Evolutionary conservation across 2,329 filamentous ascomycete genomes (phyloP).

Genomic region (Trichoderma endophyticum): DNA sequence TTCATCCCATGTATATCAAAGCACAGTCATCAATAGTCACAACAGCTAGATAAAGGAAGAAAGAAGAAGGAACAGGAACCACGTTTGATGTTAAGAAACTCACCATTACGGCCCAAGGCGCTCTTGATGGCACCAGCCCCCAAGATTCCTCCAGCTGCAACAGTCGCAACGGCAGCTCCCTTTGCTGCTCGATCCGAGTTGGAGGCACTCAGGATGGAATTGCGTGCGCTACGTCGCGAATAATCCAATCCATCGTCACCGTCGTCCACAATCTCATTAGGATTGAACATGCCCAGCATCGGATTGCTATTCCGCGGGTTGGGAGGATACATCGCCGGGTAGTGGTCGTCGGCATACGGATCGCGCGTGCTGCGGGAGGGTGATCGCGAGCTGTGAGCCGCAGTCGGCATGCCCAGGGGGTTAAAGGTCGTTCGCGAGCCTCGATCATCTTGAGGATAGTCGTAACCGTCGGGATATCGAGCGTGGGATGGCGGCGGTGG

Average conservation of each 20-base stretch:
- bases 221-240: constrained; percentile 42
- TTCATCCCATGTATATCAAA: neutral
- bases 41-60: neutral
- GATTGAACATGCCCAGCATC: constrained; percentile 63
- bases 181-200: constrained; percentile 36
- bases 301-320: constrained; percentile 45
- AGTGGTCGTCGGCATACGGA: constrained; percentile 62
- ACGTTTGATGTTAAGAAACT: constrained; percentile 1
- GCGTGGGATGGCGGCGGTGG: constrained; percentile 38
- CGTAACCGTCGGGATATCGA: constrained; percentile 24
- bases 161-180: constrained; percentile 28
- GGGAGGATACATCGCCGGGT: constrained; percentile 56
- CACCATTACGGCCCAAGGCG: constrained; percentile 29
- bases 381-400: constrained; percentile 35
- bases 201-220: constrained; percentile 59
- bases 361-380: constrained; percentile 51
- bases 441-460: constrained; percentile 24
- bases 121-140: constrained; percentile 37
- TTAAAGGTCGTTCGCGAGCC: constrained; percentile 40
- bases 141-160: constrained; percentile 44
- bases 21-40: neutral
- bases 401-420: constrained; percentile 35
- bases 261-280: constrained; percentile 79
- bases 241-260: constrained; percentile 78
- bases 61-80: neutral